Base-by-base conservation (phyloP, 2,329 filamentous ascomycete genomes). In the Trichoderma sp. region DNA sequence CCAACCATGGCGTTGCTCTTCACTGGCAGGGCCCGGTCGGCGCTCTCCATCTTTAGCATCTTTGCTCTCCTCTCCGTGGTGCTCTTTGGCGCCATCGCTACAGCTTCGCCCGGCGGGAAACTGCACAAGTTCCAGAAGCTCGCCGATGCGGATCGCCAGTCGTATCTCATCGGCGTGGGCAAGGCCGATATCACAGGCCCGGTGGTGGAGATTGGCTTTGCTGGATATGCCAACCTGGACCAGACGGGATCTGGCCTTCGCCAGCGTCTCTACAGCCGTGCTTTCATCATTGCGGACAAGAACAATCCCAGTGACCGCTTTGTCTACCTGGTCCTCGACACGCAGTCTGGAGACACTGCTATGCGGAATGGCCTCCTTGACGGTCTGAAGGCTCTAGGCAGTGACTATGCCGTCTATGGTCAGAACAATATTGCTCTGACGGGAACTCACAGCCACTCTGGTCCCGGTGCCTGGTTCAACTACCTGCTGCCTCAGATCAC, bases 401-500 rank as follows among this genome's bases (percentile, higher is more conserved):
- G 87, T 18, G 92, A 93, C 3, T 98, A 95, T 82, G 87, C 89
- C 1, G 85, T 92, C 33, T 98, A 98, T 83, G 90, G 89, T 64
- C 90, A 93, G 80, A 89, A 93, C 79, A 98, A 98, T 81, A 85
- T 98, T 45, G 96, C 96, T 41, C 90, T 98, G 27, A 97, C 95
- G 0, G 96, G 95, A 72, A 98, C 96, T 0, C 96, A 98, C 83
- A 97, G 94, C 31, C 96, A 98, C 85, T 93, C 95, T 29, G 96
- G 95, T 0, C 95, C 96, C 0, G 96, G 94, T 2, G 96, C 93
- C 6, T 98, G 95, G 95, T 88, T 97, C 82, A 98, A 98, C 84
- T 98, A 98, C 82, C 89, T 98, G 11, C 88, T 98, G 6, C 96
- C 95, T 8, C 95, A 98, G 82, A 93, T 98, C 78, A 97, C 96